Evolutionary conservation across 179 eudicot species (phyloP).

Genomic region (Amaranthus tricolor): DNA sequence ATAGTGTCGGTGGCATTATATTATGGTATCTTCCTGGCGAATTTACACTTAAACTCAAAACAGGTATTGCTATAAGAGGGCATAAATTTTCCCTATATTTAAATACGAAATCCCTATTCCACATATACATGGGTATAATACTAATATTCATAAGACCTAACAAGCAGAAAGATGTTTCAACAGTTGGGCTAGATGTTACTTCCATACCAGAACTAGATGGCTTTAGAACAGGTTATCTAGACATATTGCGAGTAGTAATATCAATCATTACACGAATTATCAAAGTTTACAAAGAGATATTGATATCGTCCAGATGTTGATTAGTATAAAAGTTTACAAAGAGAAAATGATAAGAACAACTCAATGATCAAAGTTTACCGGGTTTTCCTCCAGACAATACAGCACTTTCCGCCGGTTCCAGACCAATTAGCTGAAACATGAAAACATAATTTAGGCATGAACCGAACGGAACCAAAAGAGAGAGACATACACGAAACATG

Average conservation of each 20-base stretch:
- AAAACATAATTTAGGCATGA: background rate
- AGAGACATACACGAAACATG: background rate
- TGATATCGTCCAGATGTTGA: too few relatives aligned
- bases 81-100: too few relatives aligned
- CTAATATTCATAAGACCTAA: background rate
- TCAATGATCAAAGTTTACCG: slow-evolving; percentile 30
- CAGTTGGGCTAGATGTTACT: background rate
- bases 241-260: background rate
- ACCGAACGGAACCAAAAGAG: background rate
- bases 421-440: slow-evolving; percentile 46
- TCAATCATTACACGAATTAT: background rate
- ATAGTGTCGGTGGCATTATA: too few relatives aligned
- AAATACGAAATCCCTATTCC: too few relatives aligned
- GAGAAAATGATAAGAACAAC: background rate
- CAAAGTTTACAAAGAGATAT: too few relatives aligned
- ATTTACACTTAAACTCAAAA: too few relatives aligned
- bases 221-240: background rate
- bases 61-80: too few relatives aligned
- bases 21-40: too few relatives aligned
- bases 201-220: background rate
- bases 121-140: too few relatives aligned
- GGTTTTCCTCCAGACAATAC: slow-evolving; percentile 64
- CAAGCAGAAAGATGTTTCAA: background rate
- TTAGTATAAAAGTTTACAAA: background rate
- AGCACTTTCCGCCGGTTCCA: slow-evolving; percentile 67